Conservation (phyloP, 805 yeast genomes). For the Zygosaccharomyces rouxii region DNA sequence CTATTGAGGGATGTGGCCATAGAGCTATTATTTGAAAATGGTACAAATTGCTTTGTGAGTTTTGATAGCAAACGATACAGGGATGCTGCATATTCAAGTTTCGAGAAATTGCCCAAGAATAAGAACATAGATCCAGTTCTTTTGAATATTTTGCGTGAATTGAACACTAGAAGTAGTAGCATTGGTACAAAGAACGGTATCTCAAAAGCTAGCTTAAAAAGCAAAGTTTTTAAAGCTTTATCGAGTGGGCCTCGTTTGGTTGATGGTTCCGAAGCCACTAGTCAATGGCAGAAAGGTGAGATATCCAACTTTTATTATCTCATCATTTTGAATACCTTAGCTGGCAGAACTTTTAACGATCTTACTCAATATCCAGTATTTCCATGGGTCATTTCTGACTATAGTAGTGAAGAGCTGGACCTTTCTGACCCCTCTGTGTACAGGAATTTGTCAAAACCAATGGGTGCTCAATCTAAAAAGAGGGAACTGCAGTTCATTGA, state of each 20-base stretch:
- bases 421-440: constrained; percentile 55
- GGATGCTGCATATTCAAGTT: constrained; percentile 49
- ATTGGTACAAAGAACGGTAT: constrained; percentile 34
- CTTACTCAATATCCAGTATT: constrained; percentile 87
- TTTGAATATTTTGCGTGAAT: constrained; percentile 47
- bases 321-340: constrained; percentile 74
- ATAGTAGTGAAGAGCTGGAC: constrained; percentile 66
- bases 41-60: constrained; percentile 65
- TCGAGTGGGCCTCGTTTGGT: constrained; percentile 12
- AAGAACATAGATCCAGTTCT: constrained; percentile 52
- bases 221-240: constrained; percentile 43
- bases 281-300: constrained; percentile 71
- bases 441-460: constrained; percentile 78
- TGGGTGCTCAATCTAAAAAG: constrained; percentile 75
- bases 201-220: constrained; percentile 35
- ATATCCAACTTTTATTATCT: constrained; percentile 80
- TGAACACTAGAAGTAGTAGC: constrained; percentile 37
- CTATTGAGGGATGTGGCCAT: constrained; percentile 74
- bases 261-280: constrained; percentile 46
- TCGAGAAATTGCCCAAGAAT: constrained; percentile 48
- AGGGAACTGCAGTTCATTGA: constrained; percentile 64
- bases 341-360: constrained; percentile 87
- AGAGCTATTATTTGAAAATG: constrained; percentile 71
- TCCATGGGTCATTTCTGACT: constrained; percentile 88
- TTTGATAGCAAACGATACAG: constrained; percentile 51